phyloP scores from a whole-genome alignment of 2,329 filamentous ascomycete genomes.

The Claviceps arundinis region DNA sequence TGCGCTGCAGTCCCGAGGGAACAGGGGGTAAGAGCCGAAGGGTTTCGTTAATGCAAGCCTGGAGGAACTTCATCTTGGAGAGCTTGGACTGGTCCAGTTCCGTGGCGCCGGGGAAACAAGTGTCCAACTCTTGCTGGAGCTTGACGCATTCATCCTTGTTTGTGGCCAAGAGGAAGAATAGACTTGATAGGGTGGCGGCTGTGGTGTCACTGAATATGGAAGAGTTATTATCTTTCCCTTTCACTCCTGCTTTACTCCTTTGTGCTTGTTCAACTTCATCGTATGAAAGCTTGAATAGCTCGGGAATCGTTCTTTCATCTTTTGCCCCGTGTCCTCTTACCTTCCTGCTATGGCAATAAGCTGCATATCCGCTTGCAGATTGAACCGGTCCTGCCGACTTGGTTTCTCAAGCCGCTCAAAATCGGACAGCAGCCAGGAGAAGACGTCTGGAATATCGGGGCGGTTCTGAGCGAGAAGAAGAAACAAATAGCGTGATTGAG shows the following conservation, averaged over 20 bases:
- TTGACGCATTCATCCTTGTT: slow-evolving; percentile 7
- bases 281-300: too few relatives aligned
- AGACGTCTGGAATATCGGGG: slow-evolving; percentile 16
- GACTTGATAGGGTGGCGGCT: slow-evolving; percentile 18
- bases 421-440: slow-evolving; percentile 18
- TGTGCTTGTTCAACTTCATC: too few relatives aligned
- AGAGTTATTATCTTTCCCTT: too few relatives aligned
- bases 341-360: slow-evolving; percentile 20
- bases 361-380: slow-evolving; percentile 17
- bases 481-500: not conserved
- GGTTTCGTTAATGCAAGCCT: slow-evolving; percentile 26
- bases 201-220: slow-evolving; percentile 20
- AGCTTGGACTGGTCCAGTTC: slow-evolving; percentile 9
- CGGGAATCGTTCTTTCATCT: not conserved
- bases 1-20: slow-evolving; percentile 19
- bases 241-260: too few relatives aligned
- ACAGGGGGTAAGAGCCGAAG: slow-evolving; percentile 25
- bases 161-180: slow-evolving; percentile 22
- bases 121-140: slow-evolving; percentile 24
- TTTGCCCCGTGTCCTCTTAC: slow-evolving; percentile 6
- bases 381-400: slow-evolving; percentile 11
- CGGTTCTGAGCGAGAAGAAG: not conserved
- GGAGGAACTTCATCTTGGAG: slow-evolving; percentile 15
- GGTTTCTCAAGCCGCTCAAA: slow-evolving; percentile 9
- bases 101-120: slow-evolving; percentile 3